Evolutionary conservation across 306 rosid species (phyloP).

Genomic region (Vachellia collinsii): DNA sequence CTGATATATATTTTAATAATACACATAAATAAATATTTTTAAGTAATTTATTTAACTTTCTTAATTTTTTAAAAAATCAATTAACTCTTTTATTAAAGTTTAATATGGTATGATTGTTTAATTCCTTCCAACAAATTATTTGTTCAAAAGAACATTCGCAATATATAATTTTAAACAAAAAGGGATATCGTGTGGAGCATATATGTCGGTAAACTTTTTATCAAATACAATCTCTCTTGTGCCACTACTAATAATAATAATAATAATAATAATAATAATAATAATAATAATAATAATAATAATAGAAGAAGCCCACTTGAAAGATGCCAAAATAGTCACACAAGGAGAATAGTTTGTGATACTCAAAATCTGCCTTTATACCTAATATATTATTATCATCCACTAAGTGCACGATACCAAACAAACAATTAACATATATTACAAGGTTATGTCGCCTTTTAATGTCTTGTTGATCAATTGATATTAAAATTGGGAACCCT

Average conservation of each 20-base stretch:
- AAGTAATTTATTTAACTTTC: too few relatives aligned
- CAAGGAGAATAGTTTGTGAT: not conserved
- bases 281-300: not conserved
- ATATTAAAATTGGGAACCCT: not conserved
- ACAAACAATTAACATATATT: not conserved
- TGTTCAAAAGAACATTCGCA: not conserved
- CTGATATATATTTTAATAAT: too few relatives aligned
- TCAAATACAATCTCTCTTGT: not conserved
- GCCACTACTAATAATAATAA: not conserved
- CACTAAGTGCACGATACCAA: not conserved
- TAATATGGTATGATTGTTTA: not conserved
- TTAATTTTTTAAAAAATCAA: too few relatives aligned
- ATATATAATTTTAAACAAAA: not conserved
- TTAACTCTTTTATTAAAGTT: too few relatives aligned
- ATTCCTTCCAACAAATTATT: not conserved
- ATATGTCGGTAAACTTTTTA: not conserved
- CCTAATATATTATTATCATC: not conserved
- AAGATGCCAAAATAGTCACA: constrained; percentile 1
- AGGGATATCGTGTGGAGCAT: not conserved
- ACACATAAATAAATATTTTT: too few relatives aligned
- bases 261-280: too few relatives aligned
- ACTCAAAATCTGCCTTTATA: constrained; percentile 7
- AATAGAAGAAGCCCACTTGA: not conserved
- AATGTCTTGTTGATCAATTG: not conserved
- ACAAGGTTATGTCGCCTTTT: constrained; percentile 6